Base-by-base conservation (phyloP, 495 filamentous ascomycete genomes). In the Annulohypoxylon nitens region DNA sequence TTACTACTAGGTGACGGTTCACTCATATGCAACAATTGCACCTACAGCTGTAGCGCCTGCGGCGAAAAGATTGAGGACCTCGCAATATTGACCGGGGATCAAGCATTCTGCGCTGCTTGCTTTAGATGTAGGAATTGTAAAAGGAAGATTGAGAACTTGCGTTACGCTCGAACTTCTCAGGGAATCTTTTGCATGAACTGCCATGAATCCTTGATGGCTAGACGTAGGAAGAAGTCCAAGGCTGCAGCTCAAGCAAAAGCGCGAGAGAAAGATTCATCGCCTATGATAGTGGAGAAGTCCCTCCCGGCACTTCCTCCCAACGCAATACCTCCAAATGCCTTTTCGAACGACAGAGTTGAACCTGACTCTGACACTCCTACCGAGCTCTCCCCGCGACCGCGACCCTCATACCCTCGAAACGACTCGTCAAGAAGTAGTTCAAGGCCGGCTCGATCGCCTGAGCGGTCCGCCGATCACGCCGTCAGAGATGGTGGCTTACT, bases 141-240 rank as follows among this genome's bases (percentile, higher is more conserved):
- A 82, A 87, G 91, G 78, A 97, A 97, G 83, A 99, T 99, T 51
- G 97, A 99, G 80, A 99, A 99, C 78, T 85, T 99, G 61, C 92
- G 97, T 76, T 99, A 99, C 87, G 97, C 97, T 18, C 88, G 96
- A 66, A 99, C 97, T 0, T 98, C 97, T 10, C 96, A 98, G 79
- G 97, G 97, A 41, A 99, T 98, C 59, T 98, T 99, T 79, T 99
- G 97, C 85, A 99, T 99, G 97, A 94, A 91, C 78, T 99, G 97
- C 78, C 97, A 99, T 78, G 97, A 99, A 78, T 94, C 93, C n/a
- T 82, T 99, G 34, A 99, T 99, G 97, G 94, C 96, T 53, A 86
- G 97, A 65, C 88, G 97, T 73, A 88, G 94, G 64, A 99, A 99
- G 82, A 95, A 95, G 78, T 88, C 91, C 76, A 91, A 92, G 80